Conservation (phyloP, 1,284 basidiomycete genomes). For the Moniliella sp. region DNA sequence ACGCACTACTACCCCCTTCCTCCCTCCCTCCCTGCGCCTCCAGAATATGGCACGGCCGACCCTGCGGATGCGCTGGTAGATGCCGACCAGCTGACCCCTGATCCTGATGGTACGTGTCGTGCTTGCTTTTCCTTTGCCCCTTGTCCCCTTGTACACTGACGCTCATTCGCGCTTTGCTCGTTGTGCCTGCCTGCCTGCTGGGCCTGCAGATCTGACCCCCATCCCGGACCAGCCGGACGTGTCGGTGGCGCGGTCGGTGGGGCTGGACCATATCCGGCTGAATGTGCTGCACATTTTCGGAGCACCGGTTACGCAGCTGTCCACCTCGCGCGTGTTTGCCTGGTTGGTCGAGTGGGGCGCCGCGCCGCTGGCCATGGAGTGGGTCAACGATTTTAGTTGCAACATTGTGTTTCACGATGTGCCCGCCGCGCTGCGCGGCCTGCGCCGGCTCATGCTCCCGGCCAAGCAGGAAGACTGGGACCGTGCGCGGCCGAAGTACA, state of each 20-base stretch:
- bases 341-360: conserved; percentile 24
- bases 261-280: conserved; percentile 11
- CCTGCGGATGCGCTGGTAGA: too few species aligned
- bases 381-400: conserved; percentile 25
- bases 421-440: conserved; percentile 10
- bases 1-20: too few species aligned
- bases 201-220: conserved; percentile 1
- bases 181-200: too few species aligned
- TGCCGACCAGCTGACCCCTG: too few species aligned
- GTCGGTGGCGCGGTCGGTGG: not conserved
- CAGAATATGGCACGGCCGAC: too few species aligned
- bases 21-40: too few species aligned
- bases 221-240: not conserved
- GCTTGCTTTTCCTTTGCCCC: too few species aligned
- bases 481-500: not conserved
- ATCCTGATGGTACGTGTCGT: too few species aligned
- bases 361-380: conserved; percentile 25
- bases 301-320: conserved; percentile 25
- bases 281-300: conserved; percentile 23
- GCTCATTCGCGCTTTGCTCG: too few species aligned
- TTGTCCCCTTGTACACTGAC: too few species aligned
- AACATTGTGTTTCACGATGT: conserved; percentile 22
- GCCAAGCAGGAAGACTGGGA: not conserved
- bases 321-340: conserved; percentile 28
- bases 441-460: not conserved